Evolutionary conservation across 192 early-diverging fungal genomes (phyloP), one percentile per base, ranked within the genome.

Genomic region (Gryganskiella cystojenkinii): DNA sequence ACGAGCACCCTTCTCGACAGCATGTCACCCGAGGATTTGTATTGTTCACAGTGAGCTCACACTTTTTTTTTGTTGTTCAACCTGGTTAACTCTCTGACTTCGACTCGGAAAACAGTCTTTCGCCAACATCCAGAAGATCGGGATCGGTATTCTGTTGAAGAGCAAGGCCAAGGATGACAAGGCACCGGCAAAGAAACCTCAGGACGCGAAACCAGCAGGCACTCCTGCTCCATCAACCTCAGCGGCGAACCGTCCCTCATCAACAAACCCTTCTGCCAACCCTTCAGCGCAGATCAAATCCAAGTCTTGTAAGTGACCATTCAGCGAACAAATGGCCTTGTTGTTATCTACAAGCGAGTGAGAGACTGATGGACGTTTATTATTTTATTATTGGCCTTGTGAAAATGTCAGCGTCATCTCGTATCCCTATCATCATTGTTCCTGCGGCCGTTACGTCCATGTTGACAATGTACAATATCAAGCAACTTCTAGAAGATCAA

Each of bases 371-470:
- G 24, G 3, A 37, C 24, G 3, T 63, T 15, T 45, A 3, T 51
- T 33, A 0, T 54, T 27, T 58, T 40, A 19, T 20, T 31, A 33
- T 34, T 14, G 4, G 7, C 27, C 19, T 60, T 13, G 37, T 60
- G 34, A 60, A 46, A 49, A 13, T 54, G n/a, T n/a, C n/a, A 54
- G 35, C 69, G 72, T 53, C 68, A 19, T 72, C 64, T 46, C 67
- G 65, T 63, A 90, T 90, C 42, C 96, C 96, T 3, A 95, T 96
- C 20, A 97, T 98, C 70, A 90, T 98, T 31, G 92, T 98, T n/a
- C 97, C 97, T 3, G 89, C 94, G 0, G 92, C 90, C 28, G 82
- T 91, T 4, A 94, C 94, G 4, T 88, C 96, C 1, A 88, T 93
- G 76, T 53, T 98, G 45, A 96, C 90, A 31, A 85, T 97, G 83